Percentiles rank a stretch among this genome's conserved stretches.
phyloP scores from a whole-genome alignment of 1,139 yeast species.

The Geotrichum fermentans region DNA sequence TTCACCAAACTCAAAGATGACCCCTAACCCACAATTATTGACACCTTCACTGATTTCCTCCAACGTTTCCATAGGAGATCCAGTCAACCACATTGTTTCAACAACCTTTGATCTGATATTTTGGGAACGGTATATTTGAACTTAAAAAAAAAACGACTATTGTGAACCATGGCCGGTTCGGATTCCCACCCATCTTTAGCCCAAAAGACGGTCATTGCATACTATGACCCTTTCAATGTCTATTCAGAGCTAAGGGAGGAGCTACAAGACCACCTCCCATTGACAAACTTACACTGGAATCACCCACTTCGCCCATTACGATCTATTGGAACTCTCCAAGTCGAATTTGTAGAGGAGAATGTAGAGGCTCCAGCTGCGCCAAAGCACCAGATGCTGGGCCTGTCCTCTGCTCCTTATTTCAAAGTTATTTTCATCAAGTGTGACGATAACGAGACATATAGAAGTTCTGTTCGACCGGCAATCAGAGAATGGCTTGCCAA shows the following conservation, averaged over 20 bases:
- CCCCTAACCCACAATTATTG: conserved; percentile 3
- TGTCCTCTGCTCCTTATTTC: conserved; percentile 50
- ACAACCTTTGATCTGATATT: no score
- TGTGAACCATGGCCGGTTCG: no score
- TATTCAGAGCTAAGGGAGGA: conserved; percentile 52
- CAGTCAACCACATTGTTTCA: no score
- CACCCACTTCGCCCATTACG: conserved; percentile 53
- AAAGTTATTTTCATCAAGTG: conserved; percentile 66
- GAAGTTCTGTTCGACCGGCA: conserved; percentile 69
- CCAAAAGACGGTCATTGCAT: conserved; percentile 49
- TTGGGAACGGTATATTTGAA: no score
- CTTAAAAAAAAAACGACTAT: no score
- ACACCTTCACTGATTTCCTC: background rate
- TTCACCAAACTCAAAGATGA: background rate
- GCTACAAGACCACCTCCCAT: conserved; percentile 52
- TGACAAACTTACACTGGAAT: conserved; percentile 79
- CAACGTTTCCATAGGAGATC: conserved; percentile 1
- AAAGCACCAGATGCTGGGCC: conserved; percentile 42
- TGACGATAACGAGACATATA: conserved; percentile 65
- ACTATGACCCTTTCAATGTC: conserved; percentile 79
- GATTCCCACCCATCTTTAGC: background rate
- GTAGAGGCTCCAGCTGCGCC: conserved; percentile 37
- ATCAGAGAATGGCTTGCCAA: conserved; percentile 71
- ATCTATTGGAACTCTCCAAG: conserved; percentile 61
- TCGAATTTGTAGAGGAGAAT: conserved; percentile 61